Evolutionary conservation across 2,329 filamentous ascomycete species (phyloP), one percentile per base, ranked within the genome.

Genomic region (Phaeosphaeria sp.): DNA sequence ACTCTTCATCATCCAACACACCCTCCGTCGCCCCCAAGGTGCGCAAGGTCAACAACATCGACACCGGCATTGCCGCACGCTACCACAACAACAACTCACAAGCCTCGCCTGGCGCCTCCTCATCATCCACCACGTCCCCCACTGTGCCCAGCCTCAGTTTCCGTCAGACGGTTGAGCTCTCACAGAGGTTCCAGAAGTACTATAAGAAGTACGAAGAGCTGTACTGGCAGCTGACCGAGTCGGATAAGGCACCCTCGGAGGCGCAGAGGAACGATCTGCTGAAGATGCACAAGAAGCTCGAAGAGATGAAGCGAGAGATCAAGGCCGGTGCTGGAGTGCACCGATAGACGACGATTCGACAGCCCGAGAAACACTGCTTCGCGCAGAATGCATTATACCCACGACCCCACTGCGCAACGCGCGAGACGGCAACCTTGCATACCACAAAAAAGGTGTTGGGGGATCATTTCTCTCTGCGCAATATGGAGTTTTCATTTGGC

Each of bases 291-390:
- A 74, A 76, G 64, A 78, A 80, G 63, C 72, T 87, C 47, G 79
- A 83, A 65, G 79, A 79, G 63, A 84, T 86, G 82, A 88, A 88
- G 77, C 75, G 80, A 58, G 83, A 87, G 68, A 87, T 88, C 60
- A 72, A 77, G 65, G 65, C 79, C 60, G 67, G 77, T 55, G 73
- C 72, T 36, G 66, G 69, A 18, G 53, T 67, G 53, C 65, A 71
- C 51, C 70, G 66, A 55, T 22, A 21, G 39, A 42, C 44, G 46
- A 36, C 44, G 22, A 25, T 45, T 27, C 52, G 51, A 39, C 55
- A 33, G 20, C 49, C 18, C 20, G 27, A 52, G 51, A 53, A 47
- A 46, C 49, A 46, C 53, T 59, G 58, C 56, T 33, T 46, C 40
- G 56, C 42, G 56, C 57, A 61, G 54, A 49, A 52, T 65, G 61